These are phyloP conservation scores for Porphyrellus cyaneotinctus DNA, from an alignment of 768 basidiomycete genomes.

Conservation along the genomic window DNA sequence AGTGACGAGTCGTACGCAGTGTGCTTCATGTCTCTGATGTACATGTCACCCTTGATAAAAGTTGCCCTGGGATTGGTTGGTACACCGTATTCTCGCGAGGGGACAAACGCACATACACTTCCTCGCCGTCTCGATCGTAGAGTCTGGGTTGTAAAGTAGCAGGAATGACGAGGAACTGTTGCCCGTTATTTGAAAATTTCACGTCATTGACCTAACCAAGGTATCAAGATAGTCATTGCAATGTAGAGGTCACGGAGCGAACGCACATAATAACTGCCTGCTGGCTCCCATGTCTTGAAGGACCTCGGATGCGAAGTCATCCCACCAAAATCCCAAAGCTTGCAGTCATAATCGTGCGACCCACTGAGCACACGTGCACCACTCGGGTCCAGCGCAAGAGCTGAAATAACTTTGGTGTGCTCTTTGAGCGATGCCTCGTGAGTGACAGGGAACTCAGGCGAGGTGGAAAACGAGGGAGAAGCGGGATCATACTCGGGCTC, in stretches of 20 bases:
- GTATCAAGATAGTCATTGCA: not conserved
- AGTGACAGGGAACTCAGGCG: constrained; percentile 71
- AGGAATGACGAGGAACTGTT: constrained; percentile 81
- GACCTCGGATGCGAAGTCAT: constrained; percentile 90
- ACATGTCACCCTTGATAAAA: constrained; percentile 92
- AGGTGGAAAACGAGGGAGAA: constrained; percentile 36
- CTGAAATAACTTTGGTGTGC: constrained; percentile 93
- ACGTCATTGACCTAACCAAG: constrained; percentile 75
- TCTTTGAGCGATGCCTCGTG: constrained; percentile 93
- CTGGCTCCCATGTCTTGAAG: constrained; percentile 95
- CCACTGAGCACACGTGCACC: constrained; percentile 90
- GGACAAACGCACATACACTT: constrained; percentile 58
- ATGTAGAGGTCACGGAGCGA: not conserved
- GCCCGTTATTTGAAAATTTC: constrained; percentile 84
- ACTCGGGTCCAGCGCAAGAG: constrained; percentile 87
- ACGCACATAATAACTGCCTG: constrained; percentile 84
- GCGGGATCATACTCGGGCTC: constrained; percentile 54
- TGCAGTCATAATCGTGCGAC: constrained; percentile 96
- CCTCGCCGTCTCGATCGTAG: constrained; percentile 90
- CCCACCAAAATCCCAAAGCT: constrained; percentile 99
- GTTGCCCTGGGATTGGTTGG: constrained; percentile 63
- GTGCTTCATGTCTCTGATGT: constrained; percentile 98
- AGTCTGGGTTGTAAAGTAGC: constrained; percentile 86
- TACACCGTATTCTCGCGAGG: constrained; percentile 32
- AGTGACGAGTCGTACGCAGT: constrained; percentile 67